Conservation (phyloP, 2,329 filamentous ascomycete species). For the Colletotrichum australisinense region DNA sequence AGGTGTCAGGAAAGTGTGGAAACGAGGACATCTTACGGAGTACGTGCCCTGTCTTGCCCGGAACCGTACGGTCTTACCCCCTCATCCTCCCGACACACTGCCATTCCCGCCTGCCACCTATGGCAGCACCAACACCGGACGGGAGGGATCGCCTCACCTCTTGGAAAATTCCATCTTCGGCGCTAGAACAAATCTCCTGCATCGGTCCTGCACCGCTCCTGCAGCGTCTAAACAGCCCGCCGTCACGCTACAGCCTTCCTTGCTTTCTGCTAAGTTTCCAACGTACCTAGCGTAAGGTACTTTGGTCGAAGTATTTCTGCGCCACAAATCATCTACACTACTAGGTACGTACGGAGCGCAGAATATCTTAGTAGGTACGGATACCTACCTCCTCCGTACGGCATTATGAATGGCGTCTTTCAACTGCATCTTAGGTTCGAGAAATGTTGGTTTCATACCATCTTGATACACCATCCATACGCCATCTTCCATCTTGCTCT, state of each 20-base stretch:
- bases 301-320: neutral
- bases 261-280: neutral
- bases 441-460: neutral
- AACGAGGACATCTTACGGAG: too few species aligned
- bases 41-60: too few species aligned
- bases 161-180: conserved; percentile 30
- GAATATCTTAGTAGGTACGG: too few species aligned
- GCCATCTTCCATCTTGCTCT: neutral
- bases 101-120: neutral
- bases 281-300: neutral
- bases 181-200: conserved; percentile 32
- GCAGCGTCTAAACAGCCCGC: neutral
- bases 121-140: neutral
- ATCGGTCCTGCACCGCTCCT: conserved; percentile 7
- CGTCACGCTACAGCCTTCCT: neutral
- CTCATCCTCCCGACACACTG: neutral
- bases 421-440: neutral
- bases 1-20: too few species aligned
- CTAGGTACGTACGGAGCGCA: too few species aligned
- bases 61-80: too few species aligned
- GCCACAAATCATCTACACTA: neutral
- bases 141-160: conserved; percentile 2
- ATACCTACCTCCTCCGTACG: neutral
- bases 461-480: neutral
- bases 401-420: neutral